These are phyloP conservation scores for Dryas integrifolia DNA, from an alignment of 331 rosid genomes.

Conservation along the genomic window DNA sequence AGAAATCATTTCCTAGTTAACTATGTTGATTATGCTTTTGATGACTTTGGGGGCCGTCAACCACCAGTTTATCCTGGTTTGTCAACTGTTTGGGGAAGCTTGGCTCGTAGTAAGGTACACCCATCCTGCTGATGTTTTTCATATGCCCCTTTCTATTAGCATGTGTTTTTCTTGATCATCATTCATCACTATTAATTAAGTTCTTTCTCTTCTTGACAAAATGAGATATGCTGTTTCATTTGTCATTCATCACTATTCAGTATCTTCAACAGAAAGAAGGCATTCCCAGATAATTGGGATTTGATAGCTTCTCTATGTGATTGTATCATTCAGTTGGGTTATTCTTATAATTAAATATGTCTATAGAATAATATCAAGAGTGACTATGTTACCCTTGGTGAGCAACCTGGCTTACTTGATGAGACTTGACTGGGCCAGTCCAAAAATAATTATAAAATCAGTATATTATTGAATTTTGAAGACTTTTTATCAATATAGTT, in stretches of 20 bases:
- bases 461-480: not conserved
- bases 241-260: not conserved
- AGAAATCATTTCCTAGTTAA: slow-evolving; percentile 93
- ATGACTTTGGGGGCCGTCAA: slow-evolving; percentile 98
- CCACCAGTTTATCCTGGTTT: slow-evolving; percentile 98
- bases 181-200: not conserved
- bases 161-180: not conserved
- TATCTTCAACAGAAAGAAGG: not conserved
- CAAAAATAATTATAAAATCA: no score
- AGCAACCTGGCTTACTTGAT: no score
- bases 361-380: no score
- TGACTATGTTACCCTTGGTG: no score
- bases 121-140: slow-evolving; percentile 15
- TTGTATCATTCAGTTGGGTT: not conserved
- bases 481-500: not conserved
- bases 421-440: no score
- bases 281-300: not conserved
- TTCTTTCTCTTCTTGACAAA: not conserved
- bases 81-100: slow-evolving; percentile 99
- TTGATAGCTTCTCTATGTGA: not conserved
- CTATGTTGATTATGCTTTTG: slow-evolving; percentile 93
- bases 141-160: not conserved
- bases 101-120: slow-evolving; percentile 94
- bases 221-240: not conserved
- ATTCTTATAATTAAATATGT: not conserved